phyloP scores from a whole-genome alignment of 306 rosid species.

The Dryas drummondii region DNA sequence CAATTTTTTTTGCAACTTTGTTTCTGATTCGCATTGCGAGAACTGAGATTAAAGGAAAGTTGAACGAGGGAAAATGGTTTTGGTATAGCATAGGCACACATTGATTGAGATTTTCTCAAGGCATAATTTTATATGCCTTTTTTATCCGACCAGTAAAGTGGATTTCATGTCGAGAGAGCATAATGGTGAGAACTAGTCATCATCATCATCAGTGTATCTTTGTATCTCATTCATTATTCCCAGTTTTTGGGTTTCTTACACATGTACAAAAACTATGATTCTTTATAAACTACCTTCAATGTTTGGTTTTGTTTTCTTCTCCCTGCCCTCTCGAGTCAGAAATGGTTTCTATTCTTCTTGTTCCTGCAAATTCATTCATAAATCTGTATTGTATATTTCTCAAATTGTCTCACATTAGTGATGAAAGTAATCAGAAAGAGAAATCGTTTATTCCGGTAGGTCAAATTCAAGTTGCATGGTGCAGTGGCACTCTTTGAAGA shows the following conservation, averaged over 20 bases:
- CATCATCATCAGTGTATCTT: not conserved
- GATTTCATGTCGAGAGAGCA: constrained; percentile 13
- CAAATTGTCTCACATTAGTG: too few relatives aligned
- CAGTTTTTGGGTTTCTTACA: constrained; percentile 6
- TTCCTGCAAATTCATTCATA: too few relatives aligned
- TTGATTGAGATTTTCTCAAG: constrained; percentile 14
- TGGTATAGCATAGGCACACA: constrained; percentile 27
- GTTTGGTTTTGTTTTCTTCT: not conserved
- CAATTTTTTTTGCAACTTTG: constrained; percentile 60
- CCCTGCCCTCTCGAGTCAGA: too few relatives aligned
- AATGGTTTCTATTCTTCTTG: too few relatives aligned
- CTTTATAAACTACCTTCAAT: not conserved
- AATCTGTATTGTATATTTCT: too few relatives aligned
- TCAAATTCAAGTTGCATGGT: too few relatives aligned
- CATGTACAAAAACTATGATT: not conserved
- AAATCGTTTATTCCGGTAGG: too few relatives aligned
- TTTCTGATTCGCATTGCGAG: constrained; percentile 59
- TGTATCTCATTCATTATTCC: constrained; percentile 21
- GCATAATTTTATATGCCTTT: not conserved
- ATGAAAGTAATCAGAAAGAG: too few relatives aligned
- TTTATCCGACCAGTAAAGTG: not conserved
- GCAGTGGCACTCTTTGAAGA: too few relatives aligned
- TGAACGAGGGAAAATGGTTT: constrained; percentile 47
- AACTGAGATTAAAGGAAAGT: constrained; percentile 60
- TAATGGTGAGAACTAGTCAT: too few relatives aligned